A percentile compares a stretch with the other conserved stretches of the same genome.
Evolutionary conservation across 2,329 filamentous ascomycete species (phyloP).

Genomic region (Xylaria digitata): DNA sequence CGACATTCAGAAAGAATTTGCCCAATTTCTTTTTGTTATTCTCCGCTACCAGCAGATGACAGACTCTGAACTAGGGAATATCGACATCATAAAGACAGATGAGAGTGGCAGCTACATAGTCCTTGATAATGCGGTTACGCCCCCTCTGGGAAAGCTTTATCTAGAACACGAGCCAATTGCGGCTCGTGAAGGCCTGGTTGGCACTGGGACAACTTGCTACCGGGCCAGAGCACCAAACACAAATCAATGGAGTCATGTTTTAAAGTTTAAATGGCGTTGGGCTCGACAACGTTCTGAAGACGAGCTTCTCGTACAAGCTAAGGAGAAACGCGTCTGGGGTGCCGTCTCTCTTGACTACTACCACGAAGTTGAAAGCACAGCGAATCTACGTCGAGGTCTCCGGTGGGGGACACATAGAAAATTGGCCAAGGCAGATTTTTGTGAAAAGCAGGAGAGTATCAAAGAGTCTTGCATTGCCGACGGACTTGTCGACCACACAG

Average conservation of each 20-base stretch:
- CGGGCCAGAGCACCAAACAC: constrained; percentile 44
- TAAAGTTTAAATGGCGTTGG: constrained; percentile 53
- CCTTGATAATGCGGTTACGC: constrained; percentile 28
- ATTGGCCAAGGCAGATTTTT: constrained; percentile 24
- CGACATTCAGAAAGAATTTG: constrained; percentile 47
- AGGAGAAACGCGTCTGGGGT: constrained; percentile 47
- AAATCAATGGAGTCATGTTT: constrained; percentile 45
- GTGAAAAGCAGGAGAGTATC: constrained; percentile 19
- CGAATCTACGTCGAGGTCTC: constrained; percentile 44
- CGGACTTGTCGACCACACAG: constrained; percentile 36
- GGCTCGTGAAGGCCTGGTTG: constrained; percentile 43
- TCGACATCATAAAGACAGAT: constrained; percentile 44
- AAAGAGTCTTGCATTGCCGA: constrained; percentile 24
- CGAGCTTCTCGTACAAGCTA: constrained; percentile 49
- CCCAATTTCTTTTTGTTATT: constrained; percentile 47
- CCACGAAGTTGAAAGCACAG: constrained; percentile 43
- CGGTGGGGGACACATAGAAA: constrained; percentile 41
- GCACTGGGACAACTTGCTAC: constrained; percentile 50
- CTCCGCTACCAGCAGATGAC: constrained; percentile 50
- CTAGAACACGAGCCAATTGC: constrained; percentile 49
- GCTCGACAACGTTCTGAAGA: constrained; percentile 48
- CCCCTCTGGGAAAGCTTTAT: constrained; percentile 46
- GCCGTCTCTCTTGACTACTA: constrained; percentile 48
- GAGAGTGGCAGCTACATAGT: constrained; percentile 38
- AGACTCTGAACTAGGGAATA: constrained; percentile 46